Evolutionary conservation across 768 basidiomycete genomes (phyloP).

Genomic region (Amanita jacksonii): DNA sequence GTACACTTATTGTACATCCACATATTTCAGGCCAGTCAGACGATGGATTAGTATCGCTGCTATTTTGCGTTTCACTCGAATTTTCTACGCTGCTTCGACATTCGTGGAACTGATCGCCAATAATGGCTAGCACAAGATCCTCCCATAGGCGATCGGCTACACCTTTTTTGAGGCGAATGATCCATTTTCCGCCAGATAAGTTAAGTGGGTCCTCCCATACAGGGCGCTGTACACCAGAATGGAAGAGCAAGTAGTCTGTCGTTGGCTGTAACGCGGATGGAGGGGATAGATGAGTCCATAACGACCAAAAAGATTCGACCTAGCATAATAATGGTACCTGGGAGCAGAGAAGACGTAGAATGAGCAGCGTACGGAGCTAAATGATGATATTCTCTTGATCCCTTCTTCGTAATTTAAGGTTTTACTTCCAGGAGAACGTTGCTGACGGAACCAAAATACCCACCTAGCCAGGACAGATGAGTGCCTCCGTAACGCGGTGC

Average conservation of each 20-base stretch:
- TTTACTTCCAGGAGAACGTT: slow-evolving; percentile 84
- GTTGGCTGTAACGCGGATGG: slow-evolving; percentile 81
- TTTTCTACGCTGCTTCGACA: slow-evolving; percentile 30
- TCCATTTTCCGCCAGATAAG: slow-evolving; percentile 87
- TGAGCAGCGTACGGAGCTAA: slow-evolving; percentile 74
- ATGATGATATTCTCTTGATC: slow-evolving; percentile 86
- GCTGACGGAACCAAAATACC: slow-evolving; percentile 90
- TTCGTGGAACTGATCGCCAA: slow-evolving; percentile 85
- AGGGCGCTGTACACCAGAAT: slow-evolving; percentile 73
- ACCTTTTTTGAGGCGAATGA: slow-evolving; percentile 85
- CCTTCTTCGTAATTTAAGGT: slow-evolving; percentile 90
- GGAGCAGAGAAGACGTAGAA: neutral
- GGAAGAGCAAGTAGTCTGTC: slow-evolving; percentile 92
- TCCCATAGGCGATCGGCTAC: slow-evolving; percentile 90
- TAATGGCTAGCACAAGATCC: slow-evolving; percentile 74
- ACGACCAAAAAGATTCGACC: slow-evolving; percentile 94
- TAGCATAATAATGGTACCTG: slow-evolving; percentile 17
- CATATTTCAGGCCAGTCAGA: slow-evolving; percentile 77
- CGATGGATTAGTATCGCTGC: slow-evolving; percentile 23
- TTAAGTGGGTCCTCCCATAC: slow-evolving; percentile 97
- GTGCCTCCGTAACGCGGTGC: slow-evolving; percentile 13
- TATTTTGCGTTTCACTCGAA: slow-evolving; percentile 24
- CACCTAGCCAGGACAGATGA: slow-evolving; percentile 42
- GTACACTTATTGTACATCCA: slow-evolving; percentile 89
- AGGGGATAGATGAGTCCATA: slow-evolving; percentile 85